Evolutionary conservation across 257 asterid genomes (phyloP), one percentile per base, ranked within the genome.

Genomic region (Jasminum sambac): DNA sequence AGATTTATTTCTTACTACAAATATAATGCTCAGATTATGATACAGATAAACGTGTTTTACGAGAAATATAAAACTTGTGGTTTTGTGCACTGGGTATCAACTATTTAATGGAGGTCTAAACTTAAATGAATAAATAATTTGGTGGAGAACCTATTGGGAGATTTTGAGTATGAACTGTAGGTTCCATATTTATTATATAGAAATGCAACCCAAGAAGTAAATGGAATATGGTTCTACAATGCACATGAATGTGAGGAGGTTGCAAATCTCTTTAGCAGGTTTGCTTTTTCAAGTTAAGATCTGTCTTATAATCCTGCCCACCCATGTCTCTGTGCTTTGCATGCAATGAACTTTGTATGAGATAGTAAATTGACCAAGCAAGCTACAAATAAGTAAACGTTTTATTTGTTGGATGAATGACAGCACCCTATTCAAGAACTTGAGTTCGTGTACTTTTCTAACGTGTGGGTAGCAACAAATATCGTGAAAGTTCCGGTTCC

Each of bases 201-300:
- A 70, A 93, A 90, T 76, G 89, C 96, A 34, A 77, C 89, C 46
- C 90, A 86, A 76, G 98, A 90, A 81, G 94, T 90, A 57, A 93
- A 90, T 72, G 97, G 98, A 61, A 89, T 93, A 89, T 93, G 98
- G 98, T 93, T 93, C 78, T 93, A 90, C 65, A 81, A 89, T 76
- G 72, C 87, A 14, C 91, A 83, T 43, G 98, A 90, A 71, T 89
- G 97, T 72, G 95, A 87, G 70, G 95, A 87, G 67, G 88, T 93
- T 66, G 95, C 92, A 14, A 86, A 77, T 83, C 88, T 93, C 62
- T 90, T 93, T 75, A 82, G 79, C 78, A 88, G 98, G 98, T 90
- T n/a, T n/a, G n/a, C n/a, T n/a, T n/a, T n/a, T n/a, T n/a, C n/a
- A n/a, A n/a, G n/a, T n/a, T n/a, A n/a, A n/a, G n/a, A n/a, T n/a